Conservation (phyloP, 164 flowering plant genomes). For the Dillenia suffruticosa region DNA sequence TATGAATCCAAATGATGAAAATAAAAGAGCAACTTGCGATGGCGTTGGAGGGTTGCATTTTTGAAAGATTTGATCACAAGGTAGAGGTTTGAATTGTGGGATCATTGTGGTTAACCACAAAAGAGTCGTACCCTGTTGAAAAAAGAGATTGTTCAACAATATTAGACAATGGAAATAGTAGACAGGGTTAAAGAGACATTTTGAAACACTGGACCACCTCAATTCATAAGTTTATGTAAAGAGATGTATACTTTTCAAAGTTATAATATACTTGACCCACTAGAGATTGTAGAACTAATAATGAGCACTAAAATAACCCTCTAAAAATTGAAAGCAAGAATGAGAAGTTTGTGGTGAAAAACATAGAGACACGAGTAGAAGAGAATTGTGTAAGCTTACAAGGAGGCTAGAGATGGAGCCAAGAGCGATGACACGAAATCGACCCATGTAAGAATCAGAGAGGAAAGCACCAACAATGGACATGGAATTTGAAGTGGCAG, state of each 20-base stretch:
- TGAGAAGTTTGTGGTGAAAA: not conserved
- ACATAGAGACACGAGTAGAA: too few relatives aligned
- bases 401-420: slow-evolving; percentile 38
- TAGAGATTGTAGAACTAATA: too few relatives aligned
- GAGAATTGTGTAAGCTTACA: slow-evolving; percentile 20
- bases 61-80: slow-evolving; percentile 3
- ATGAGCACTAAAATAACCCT: not conserved
- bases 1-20: slow-evolving; percentile 13
- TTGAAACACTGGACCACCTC: too few relatives aligned
- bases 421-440: slow-evolving; percentile 43
- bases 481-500: slow-evolving; percentile 31
- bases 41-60: slow-evolving; percentile 9
- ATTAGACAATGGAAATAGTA: too few relatives aligned
- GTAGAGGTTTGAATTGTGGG: slow-evolving; percentile 12
- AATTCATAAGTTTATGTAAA: too few relatives aligned
- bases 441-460: slow-evolving; percentile 62
- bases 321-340: not conserved
- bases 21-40: slow-evolving; percentile 6
- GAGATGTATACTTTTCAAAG: too few relatives aligned
- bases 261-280: too few relatives aligned
- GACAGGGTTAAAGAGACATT: too few relatives aligned
- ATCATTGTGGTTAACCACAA: slow-evolving; percentile 19
- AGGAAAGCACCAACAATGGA: slow-evolving; percentile 55
- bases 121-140: slow-evolving; percentile 11
- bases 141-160: too few relatives aligned